Evolutionary conservation across 768 basidiomycete species (phyloP), one percentile per base, ranked within the genome.

Genomic region (Auriscalpium microsporum): DNA sequence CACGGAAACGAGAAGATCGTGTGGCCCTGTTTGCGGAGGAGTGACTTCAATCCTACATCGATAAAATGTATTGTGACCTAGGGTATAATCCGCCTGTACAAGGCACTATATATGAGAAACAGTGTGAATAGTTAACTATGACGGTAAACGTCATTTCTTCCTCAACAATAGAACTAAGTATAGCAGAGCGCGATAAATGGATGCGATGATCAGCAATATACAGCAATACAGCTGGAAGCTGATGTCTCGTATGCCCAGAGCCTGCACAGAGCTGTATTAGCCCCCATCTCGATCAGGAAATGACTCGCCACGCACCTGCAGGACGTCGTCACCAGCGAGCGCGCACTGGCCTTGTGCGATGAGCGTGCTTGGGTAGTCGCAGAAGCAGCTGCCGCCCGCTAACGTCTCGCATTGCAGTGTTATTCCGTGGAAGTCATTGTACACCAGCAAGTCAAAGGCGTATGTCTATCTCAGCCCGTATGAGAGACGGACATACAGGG

Each of bases 381-480:
- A 83, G 8, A 63, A 58, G 56, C 78, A 80, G 8, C 63, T 51
- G 3, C 69, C 73, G 44, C 74, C 64, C 8, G 64, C 56, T 8
- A 66, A 49, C 1, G 65, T 73, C 7, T 65, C 51, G 64, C 80
- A 82, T 3, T 57, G 61, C 64, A 82, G 78, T 6, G 60, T 66
- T 8, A 80, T 61, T 1, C 78, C 80, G 36, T 68, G 65, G 21
- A 82, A 63, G 62, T 82, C 81, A 21, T 77, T 79, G 71, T 76
- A 54, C 46, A 65, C 56, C 14, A 64, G 58, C 38, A 64, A 56
- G 37, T 64, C 53, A 49, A 68, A 68, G n/a, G 64, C 64, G 45
- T 57, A 63, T 19, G 58, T 58, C 49, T 64, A 57, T 28, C 28
- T 4, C 28, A 28, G 7, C 28, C 28, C 28, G 5, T 28, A 33